These are phyloP conservation scores for Schwanniomyces occidentalis DNA, from an alignment of 805 yeast species.

Conservation along the genomic window DNA sequence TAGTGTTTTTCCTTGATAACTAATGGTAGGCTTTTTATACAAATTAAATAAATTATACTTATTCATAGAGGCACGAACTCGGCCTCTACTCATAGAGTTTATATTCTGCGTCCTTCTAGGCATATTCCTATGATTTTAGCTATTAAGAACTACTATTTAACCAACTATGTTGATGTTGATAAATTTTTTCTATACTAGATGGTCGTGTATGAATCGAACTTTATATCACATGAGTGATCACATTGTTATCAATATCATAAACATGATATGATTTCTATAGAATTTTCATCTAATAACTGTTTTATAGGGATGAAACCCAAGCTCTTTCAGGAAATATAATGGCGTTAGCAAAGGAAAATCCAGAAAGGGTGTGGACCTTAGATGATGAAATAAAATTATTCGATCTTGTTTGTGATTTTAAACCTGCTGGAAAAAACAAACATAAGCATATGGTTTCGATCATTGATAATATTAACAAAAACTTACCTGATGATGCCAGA, in stretches of 20 bases:
- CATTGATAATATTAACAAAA: conserved; percentile 38
- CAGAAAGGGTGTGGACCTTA: conserved; percentile 47
- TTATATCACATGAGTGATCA: too few relatives aligned
- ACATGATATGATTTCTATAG: too few relatives aligned
- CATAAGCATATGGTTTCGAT: conserved; percentile 45
- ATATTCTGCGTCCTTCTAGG: conserved; percentile 61
- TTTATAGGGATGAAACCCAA: too few relatives aligned
- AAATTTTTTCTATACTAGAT: too few relatives aligned
- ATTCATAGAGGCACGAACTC: conserved; percentile 88
- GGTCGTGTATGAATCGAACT: too few relatives aligned
- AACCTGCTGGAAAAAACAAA: conserved; percentile 63
- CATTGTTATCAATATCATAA: too few relatives aligned
- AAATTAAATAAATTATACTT: conserved; percentile 87
- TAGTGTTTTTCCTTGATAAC: conserved; percentile 61
- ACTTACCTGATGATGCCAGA: conserved; percentile 15
- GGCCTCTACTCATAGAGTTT: conserved; percentile 62
- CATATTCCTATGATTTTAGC: conserved; percentile 35
- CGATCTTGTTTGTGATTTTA: conserved; percentile 60
- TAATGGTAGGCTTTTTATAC: conserved; percentile 65
- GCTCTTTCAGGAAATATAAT: too few relatives aligned
- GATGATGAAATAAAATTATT: conserved; percentile 65
- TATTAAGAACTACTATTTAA: neutral
- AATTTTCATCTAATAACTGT: too few relatives aligned
- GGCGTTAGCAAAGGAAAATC: neutral
- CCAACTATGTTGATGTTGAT: too few relatives aligned